These are phyloP conservation scores for Colletotrichum higginsianum DNA, from an alignment of 2,329 filamentous ascomycete species.

Conservation along the genomic window DNA sequence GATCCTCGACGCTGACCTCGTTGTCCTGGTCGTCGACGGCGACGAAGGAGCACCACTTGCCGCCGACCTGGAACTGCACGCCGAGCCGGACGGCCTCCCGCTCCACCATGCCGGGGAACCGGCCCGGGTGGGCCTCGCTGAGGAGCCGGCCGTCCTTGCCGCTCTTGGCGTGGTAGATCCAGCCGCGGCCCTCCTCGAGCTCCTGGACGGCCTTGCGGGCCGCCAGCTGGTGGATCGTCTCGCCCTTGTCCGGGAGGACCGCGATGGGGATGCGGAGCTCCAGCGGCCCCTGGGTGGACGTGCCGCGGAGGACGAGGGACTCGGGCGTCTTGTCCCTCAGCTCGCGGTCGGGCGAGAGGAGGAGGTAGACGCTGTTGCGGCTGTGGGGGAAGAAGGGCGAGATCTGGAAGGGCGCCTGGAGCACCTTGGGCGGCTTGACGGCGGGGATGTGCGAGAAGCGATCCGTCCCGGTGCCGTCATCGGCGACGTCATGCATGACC, in stretches of 20 bases:
- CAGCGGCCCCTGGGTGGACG: conserved; percentile 70
- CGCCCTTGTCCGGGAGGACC: conserved; percentile 57
- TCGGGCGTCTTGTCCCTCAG: conserved; percentile 60
- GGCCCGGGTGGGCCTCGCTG: conserved; percentile 62
- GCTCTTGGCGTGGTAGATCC: conserved; percentile 68
- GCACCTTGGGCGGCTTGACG: conserved; percentile 66
- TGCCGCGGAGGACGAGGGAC: conserved; percentile 72
- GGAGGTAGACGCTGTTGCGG: conserved; percentile 75
- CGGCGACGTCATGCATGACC: conserved; percentile 45
- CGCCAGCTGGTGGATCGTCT: conserved; percentile 79
- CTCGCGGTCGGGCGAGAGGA: conserved; percentile 68
- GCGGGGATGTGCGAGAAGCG: conserved; percentile 67
- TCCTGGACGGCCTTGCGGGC: conserved; percentile 78
- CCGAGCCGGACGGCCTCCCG: conserved; percentile 77
- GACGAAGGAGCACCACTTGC: conserved; percentile 82
- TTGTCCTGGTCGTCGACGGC: conserved; percentile 62
- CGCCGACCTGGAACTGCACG: conserved; percentile 75
- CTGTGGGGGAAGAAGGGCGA: conserved; percentile 78
- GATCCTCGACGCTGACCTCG: too few relatives aligned
- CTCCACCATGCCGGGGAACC: conserved; percentile 73
- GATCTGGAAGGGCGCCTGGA: conserved; percentile 76
- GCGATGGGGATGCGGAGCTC: conserved; percentile 76
- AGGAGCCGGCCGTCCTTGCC: conserved; percentile 60
- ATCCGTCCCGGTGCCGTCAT: conserved; percentile 42
- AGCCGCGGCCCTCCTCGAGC: conserved; percentile 79